A percentile compares a stretch with the other conserved stretches of the same genome.
Evolutionary conservation across 306 rosid species (phyloP).

Genomic region (Trichosanthes cucumerina): DNA sequence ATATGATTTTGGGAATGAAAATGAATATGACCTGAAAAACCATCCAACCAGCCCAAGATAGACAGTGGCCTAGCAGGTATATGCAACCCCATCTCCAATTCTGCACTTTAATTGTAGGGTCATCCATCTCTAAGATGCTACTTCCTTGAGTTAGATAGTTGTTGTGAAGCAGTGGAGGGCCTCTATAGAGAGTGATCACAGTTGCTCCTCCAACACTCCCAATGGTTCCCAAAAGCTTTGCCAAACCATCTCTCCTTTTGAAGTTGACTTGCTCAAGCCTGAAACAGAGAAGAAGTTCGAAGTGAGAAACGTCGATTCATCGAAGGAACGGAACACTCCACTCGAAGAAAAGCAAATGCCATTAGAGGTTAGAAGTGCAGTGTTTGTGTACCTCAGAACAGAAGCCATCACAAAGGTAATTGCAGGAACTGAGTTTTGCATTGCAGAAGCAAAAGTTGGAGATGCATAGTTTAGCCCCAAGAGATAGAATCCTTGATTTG

Average conservation of each 20-base stretch:
- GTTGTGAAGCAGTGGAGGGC: constrained; percentile 50
- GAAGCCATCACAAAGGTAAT: constrained; percentile 57
- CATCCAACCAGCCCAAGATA: constrained; percentile 75
- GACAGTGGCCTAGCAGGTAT: constrained; percentile 56
- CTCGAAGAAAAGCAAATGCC: background rate
- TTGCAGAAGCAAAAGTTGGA: constrained; percentile 74
- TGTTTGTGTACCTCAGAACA: constrained; percentile 37
- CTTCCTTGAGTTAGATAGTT: constrained; percentile 20
- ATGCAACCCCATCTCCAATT: constrained; percentile 63
- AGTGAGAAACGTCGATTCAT: background rate
- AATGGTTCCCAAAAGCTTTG: constrained; percentile 61
- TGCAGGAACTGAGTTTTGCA: constrained; percentile 67
- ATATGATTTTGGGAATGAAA: background rate
- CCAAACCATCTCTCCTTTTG: constrained; percentile 48
- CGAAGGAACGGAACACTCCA: background rate
- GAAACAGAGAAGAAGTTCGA: constrained; percentile 1
- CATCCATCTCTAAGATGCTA: constrained; percentile 16
- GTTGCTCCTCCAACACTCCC: constrained; percentile 66
- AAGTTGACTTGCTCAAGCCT: constrained; percentile 49
- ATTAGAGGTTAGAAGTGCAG: background rate
- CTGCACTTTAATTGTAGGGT: constrained; percentile 28
- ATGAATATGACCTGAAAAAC: constrained; percentile 48
- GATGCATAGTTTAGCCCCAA: constrained; percentile 57
- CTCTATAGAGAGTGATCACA: constrained; percentile 58
- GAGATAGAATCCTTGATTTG: constrained; percentile 66